phyloP scores from a whole-genome alignment of 2,329 filamentous ascomycete genomes.

The Curvularia hawaiiensis region DNA sequence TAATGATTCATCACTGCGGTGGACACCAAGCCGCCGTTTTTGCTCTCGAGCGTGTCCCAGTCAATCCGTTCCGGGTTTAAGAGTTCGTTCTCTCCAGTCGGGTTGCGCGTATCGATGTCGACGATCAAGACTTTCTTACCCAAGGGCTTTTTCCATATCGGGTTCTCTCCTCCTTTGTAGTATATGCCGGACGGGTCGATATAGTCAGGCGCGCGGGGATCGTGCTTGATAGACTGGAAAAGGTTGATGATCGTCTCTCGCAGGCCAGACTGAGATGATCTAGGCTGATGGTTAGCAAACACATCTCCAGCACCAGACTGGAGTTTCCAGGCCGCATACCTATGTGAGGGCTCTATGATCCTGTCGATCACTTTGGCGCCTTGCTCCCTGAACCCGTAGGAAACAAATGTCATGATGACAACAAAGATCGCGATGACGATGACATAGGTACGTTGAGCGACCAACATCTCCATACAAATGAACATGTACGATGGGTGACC shows the following conservation, averaged over 20 bases:
- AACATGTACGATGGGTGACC: not conserved
- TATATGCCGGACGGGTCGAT: slow-evolving; percentile 20
- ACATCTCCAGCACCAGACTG: not conserved
- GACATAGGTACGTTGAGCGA: slow-evolving; percentile 19
- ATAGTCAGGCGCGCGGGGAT: slow-evolving; percentile 16
- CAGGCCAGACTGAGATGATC: slow-evolving; percentile 13
- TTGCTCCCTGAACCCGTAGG: slow-evolving; percentile 19
- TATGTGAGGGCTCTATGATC: slow-evolving; percentile 14
- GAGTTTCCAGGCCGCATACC: slow-evolving; percentile 5
- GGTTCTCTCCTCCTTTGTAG: slow-evolving; percentile 10
- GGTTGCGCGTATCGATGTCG: slow-evolving; percentile 39
- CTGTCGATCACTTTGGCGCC: slow-evolving; percentile 2
- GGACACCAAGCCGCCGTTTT: slow-evolving; percentile 34
- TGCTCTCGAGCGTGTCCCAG: slow-evolving; percentile 27
- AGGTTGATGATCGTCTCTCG: slow-evolving; percentile 22
- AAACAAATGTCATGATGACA: slow-evolving; percentile 14
- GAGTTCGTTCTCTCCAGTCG: slow-evolving; percentile 27
- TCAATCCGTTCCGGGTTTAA: slow-evolving; percentile 28
- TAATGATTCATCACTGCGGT: slow-evolving; percentile 25
- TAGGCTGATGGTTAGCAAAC: slow-evolving; percentile 2
- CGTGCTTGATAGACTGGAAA: slow-evolving; percentile 24
- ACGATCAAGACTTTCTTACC: slow-evolving; percentile 37
- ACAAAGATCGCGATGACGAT: slow-evolving; percentile 20
- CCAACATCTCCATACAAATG: slow-evolving; percentile 19
- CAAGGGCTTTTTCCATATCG: slow-evolving; percentile 30